Base-by-base conservation (phyloP, 345 rosid genomes). In the Pelargonium nanum region DNA sequence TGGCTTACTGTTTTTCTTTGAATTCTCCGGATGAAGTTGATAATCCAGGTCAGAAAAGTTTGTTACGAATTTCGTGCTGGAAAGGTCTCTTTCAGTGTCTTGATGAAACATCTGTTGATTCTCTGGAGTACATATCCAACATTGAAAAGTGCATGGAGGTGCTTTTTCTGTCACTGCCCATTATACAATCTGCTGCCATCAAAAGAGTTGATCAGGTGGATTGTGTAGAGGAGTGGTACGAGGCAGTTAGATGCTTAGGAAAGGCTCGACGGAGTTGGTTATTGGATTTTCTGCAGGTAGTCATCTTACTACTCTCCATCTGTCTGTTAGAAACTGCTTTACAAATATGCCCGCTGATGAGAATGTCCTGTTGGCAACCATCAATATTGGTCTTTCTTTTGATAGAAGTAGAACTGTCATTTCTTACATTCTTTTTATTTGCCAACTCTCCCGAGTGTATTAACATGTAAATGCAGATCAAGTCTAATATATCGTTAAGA, bases 21-120 rank as follows among this genome's bases (percentile, higher is more conserved):
- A 58, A 80, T 65, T 65, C 75, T 53, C 75, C 85, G 56, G 65
- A 71, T 56, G 77, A 80, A 73, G 67, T 21, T 56, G 78, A 71
- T 61, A 69, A 57, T 71, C 68, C 63, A 40, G 75, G 79, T 63
- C 77, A 75, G 79, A 78, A 77, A 70, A 79, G 69, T 55, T 75
- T 70, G 53, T 57, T 91, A 65, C 77, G 84, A 54, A 69, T 84
- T 66, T 78, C 91, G 56, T 83, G 83, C 77, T 89, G 96, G 98
- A 83, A 81, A 59, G 96, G 98, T 68, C 81, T 89, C 56, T 64
- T 40, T 62, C 84, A 70, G 58, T 83, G 91, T 79, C 81, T 86
- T 19, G 89, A 82, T 61, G 91, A 81, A 72, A 75, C 80, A 67
- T 78, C 85, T 22, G 73, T 81, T n/a, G 81, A 79, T 63, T 82